Base-by-base conservation (phyloP, 495 filamentous ascomycete genomes). In the Pyronema domesticum region DNA sequence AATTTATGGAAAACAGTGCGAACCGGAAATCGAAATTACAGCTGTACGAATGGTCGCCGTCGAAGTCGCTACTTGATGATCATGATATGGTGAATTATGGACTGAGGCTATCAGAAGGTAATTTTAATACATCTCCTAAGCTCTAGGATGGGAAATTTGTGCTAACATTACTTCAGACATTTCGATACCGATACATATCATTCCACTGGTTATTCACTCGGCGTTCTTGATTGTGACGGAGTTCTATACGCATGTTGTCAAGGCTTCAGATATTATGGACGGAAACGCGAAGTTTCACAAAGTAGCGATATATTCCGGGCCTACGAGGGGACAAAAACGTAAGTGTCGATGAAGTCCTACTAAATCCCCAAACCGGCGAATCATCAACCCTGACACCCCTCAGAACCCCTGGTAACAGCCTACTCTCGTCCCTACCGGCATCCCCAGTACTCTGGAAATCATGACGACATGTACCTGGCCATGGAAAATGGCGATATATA, bases 401-500 rank as follows among this genome's bases (percentile, higher is more conserved):
- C 19, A 43, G 63, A 58, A 55, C 55, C 54, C 55, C 63, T 65
- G 37, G 57, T 65, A 74, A 74, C 72, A 1, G 70, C 76, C 3
- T 94, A 86, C 86, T 77, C 86, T 40, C 74, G 85, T 52, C 83
- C 85, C 17, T 69, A 78, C 39, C 75, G 83, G 23, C 73, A 76
- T 23, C 69, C 70, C 58, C 61, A 72, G 13, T 82, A 83, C 56
- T 73, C 74, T 45, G 71, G 74, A 55, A 71, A 60, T 18, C 74
- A 74, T 19, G 86, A 91, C 56, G 77, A 80, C 55, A 78, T 94
- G 52, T 88, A 83, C 56, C 70, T 94, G 19, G 85, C 79, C 15
- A 78, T 85, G 49, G 85, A 91, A 63, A 86, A 94, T 61, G 86
- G 86, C 11, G 69, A 80, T 55, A 74, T 89, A 9, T 75, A 76